phyloP scores from a whole-genome alignment of 352 stramenopile species.

The Elongisporangium undulatum region DNA sequence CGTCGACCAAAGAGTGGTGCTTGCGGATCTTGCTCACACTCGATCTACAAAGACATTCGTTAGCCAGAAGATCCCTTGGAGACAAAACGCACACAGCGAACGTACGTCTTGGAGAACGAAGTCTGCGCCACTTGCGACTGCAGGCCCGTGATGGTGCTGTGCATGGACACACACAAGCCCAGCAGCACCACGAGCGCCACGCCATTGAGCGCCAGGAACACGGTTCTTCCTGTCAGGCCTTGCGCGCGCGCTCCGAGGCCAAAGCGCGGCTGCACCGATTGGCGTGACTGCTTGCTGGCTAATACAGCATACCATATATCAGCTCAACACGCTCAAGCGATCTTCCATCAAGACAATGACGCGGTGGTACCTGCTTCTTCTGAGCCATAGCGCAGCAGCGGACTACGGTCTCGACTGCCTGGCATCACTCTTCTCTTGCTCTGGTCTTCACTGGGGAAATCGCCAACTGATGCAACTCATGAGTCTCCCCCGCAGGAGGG shows the following conservation, averaged over 20 bases:
- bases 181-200: constrained; percentile 51
- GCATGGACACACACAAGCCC: constrained; percentile 63
- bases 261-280: not conserved
- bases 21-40: constrained; percentile 11
- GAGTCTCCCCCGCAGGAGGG: not conserved
- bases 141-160: constrained; percentile 59
- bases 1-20: constrained; percentile 14
- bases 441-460: not conserved
- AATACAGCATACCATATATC: constrained; percentile 3
- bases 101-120: constrained; percentile 12
- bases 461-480: not conserved
- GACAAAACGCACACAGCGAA: no score
- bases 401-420: constrained; percentile 36
- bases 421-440: not conserved
- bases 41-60: constrained; percentile 14
- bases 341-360: not conserved
- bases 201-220: constrained; percentile 60
- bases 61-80: no score
- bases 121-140: constrained; percentile 19
- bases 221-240: constrained; percentile 10
- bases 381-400: constrained; percentile 59
- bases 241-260: not conserved
- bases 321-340: constrained; percentile 4
- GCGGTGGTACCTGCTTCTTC: constrained; percentile 22
- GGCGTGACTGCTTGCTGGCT: not conserved